Conservation (phyloP, 495 filamentous ascomycete genomes). For the Aspergillus nanangensis region DNA sequence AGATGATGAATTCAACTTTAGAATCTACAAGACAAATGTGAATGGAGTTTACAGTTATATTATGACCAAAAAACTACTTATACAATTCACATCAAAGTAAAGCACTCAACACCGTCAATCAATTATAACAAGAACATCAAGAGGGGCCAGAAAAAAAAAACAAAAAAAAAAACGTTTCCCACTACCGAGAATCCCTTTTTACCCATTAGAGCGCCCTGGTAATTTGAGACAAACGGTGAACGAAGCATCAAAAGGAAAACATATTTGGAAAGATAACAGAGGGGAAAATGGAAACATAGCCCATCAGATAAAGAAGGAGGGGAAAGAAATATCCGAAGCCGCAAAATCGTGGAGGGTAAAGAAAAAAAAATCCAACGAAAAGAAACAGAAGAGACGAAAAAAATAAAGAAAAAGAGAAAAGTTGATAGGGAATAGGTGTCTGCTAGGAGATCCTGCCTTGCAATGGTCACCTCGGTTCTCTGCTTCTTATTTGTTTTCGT, state of each 20-base stretch:
- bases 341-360: background rate
- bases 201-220: conserved; percentile 44
- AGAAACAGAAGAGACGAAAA: background rate
- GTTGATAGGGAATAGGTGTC: conserved; percentile 3
- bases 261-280: conserved; percentile 19
- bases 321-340: conserved; percentile 1
- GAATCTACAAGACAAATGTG: background rate
- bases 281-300: conserved; percentile 12
- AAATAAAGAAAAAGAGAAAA: conserved; percentile 2
- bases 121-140: conserved; percentile 1
- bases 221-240: conserved; percentile 26
- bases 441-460: conserved; percentile 4
- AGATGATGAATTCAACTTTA: no score
- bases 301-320: background rate
- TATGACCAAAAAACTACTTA: background rate
- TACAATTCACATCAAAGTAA: conserved; percentile 1
- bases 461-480: background rate
- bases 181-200: conserved; percentile 40
- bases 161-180: conserved; percentile 18
- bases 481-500: background rate
- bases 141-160: background rate
- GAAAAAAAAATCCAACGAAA: conserved; percentile 1
- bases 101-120: conserved; percentile 8
- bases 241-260: conserved; percentile 14
- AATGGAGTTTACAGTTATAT: background rate